Evolutionary conservation across 1,284 basidiomycete species (phyloP).

Genomic region (Ganoderma boninense): DNA sequence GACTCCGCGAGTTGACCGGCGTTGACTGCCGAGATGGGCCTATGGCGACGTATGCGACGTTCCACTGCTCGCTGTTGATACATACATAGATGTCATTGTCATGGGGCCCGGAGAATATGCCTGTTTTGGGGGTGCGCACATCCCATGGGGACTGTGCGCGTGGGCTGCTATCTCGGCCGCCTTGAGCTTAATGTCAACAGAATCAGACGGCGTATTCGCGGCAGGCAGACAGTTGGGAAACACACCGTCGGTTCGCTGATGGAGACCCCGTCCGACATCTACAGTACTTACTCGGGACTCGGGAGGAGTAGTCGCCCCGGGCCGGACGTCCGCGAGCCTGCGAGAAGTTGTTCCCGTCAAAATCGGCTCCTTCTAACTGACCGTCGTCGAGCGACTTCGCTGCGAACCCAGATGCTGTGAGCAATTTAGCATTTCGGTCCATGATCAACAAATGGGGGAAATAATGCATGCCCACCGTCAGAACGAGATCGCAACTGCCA

Average conservation of each 20-base stretch:
- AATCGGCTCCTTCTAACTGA: conserved; percentile 8
- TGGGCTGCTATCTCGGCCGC: not conserved
- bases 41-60: not conserved
- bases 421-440: not conserved
- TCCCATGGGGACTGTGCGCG: not conserved
- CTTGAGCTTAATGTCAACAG: conserved; percentile 1
- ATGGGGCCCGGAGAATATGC: not conserved
- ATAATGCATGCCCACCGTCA: not conserved
- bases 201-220: conserved; percentile 5
- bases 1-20: conserved; percentile 26
- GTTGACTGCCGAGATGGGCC: not conserved
- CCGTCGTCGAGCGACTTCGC: conserved; percentile 5
- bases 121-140: not conserved
- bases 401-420: conserved; percentile 9
- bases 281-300: not conserved
- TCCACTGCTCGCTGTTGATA: not conserved
- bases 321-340: conserved; percentile 19
- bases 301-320: conserved; percentile 9
- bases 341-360: conserved; percentile 5
- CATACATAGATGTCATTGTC: not conserved
- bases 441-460: not conserved
- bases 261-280: not conserved
- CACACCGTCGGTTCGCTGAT: not conserved
- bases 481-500: not conserved
- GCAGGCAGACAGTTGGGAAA: not conserved